These are phyloP conservation scores for Gamarada debralockiae DNA, from an alignment of 495 filamentous ascomycete species.

Conservation along the genomic window DNA sequence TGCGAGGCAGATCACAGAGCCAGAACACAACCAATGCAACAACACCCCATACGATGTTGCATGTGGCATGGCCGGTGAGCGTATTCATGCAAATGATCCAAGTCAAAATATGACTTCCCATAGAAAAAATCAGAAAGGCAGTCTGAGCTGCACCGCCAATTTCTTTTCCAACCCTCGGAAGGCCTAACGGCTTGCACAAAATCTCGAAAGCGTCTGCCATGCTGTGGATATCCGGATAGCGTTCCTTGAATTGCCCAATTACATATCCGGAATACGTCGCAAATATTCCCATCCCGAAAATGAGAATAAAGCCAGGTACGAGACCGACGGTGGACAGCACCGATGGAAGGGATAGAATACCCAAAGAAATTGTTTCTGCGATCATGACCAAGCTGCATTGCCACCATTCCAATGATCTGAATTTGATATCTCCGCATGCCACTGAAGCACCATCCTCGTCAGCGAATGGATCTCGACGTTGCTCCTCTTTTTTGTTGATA, in stretches of 20 bases:
- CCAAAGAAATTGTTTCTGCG: slow-evolving; percentile 58
- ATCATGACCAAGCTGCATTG: slow-evolving; percentile 56
- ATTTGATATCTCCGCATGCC: slow-evolving; percentile 36
- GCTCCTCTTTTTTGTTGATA: too few species aligned
- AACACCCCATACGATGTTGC: slow-evolving; percentile 64
- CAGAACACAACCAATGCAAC: slow-evolving; percentile 56
- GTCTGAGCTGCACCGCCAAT: slow-evolving; percentile 59
- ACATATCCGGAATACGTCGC: slow-evolving; percentile 66
- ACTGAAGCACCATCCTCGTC: too few species aligned
- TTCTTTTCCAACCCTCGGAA: slow-evolving; percentile 50
- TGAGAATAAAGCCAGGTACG: slow-evolving; percentile 45
- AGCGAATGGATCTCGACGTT: too few species aligned
- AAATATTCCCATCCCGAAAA: slow-evolving; percentile 23
- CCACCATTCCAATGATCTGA: slow-evolving; percentile 54
- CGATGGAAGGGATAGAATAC: slow-evolving; percentile 55
- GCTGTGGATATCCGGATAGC: slow-evolving; percentile 67
- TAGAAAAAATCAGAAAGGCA: slow-evolving; percentile 70
- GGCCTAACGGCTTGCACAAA: slow-evolving; percentile 57
- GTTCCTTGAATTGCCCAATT: slow-evolving; percentile 72
- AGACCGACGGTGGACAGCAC: slow-evolving; percentile 52
- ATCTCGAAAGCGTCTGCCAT: slow-evolving; percentile 69
- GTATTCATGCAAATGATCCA: slow-evolving; percentile 70
- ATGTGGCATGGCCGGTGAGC: slow-evolving; percentile 58
- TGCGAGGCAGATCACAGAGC: slow-evolving; percentile 40
- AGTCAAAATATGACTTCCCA: slow-evolving; percentile 70